These are phyloP conservation scores for Corylus heterophylla DNA, from an alignment of 306 rosid species.

Conservation along the genomic window DNA sequence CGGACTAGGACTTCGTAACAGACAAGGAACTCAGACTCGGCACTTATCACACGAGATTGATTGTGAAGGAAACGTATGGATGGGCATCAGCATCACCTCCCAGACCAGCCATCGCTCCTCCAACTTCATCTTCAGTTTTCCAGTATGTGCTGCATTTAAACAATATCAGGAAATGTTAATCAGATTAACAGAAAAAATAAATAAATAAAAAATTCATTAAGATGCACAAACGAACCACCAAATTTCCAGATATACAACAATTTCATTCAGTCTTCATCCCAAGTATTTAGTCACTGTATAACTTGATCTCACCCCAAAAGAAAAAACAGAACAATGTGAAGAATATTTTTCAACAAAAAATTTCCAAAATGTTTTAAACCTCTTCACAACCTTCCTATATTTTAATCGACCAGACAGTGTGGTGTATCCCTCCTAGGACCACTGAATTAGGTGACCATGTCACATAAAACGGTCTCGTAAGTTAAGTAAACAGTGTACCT, in stretches of 20 bases:
- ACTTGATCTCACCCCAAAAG: no score
- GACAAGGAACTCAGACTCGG: conserved; percentile 16
- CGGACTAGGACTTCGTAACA: conserved; percentile 23
- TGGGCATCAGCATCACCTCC: conserved; percentile 75
- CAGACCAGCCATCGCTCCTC: conserved; percentile 77
- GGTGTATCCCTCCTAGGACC: background rate
- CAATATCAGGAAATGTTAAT: conserved; percentile 14
- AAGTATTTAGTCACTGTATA: no score
- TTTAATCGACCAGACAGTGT: background rate
- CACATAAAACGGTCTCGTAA: background rate
- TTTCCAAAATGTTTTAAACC: background rate
- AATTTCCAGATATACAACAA: background rate
- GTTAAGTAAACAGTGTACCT: background rate
- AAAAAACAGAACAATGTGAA: background rate
- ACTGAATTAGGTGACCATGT: background rate
- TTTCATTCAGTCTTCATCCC: background rate
- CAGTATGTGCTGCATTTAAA: conserved; percentile 64
- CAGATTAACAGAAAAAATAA: background rate
- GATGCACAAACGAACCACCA: background rate
- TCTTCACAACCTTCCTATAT: background rate
- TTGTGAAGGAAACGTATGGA: conserved; percentile 83
- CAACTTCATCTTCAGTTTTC: conserved; percentile 78
- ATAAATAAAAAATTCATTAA: background rate
- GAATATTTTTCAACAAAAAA: background rate
- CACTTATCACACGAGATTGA: conserved; percentile 60